These are phyloP conservation scores for Forsythia suspensa DNA, from an alignment of 257 asterid genomes.

Conservation along the genomic window DNA sequence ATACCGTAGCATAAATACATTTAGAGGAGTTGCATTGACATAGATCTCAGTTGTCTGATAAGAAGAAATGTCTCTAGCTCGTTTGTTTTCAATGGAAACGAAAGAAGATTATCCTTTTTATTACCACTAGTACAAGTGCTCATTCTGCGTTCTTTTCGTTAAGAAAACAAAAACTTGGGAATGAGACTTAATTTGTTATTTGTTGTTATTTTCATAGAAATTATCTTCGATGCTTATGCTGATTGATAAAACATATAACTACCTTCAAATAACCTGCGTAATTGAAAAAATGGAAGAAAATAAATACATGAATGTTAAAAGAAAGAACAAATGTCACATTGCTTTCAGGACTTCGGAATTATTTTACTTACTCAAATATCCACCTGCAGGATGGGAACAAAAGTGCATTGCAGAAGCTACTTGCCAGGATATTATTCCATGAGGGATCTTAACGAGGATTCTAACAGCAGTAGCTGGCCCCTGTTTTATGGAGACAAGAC, in stretches of 20 bases:
- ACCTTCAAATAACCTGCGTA: background rate
- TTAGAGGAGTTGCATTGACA: no score
- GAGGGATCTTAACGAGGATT: constrained; percentile 92
- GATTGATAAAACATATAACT: background rate
- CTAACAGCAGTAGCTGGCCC: constrained; percentile 84
- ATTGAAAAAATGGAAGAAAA: background rate
- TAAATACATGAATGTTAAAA: background rate
- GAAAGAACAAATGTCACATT: background rate
- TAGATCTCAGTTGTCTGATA: no score
- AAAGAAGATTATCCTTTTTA: no score
- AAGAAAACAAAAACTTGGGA: no score
- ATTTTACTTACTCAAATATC: background rate
- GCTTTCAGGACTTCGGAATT: background rate
- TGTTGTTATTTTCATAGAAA: background rate
- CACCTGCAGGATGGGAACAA: constrained; percentile 84
- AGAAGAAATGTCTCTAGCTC: no score
- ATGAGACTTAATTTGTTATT: no score
- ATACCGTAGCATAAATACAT: no score
- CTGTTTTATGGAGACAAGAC: constrained; percentile 57
- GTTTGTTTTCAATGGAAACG: no score
- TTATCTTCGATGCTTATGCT: background rate
- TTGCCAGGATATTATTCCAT: constrained; percentile 70
- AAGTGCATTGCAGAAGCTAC: constrained; percentile 73
- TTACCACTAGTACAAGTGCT: background rate
- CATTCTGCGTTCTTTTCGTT: background rate